Percentiles rank a stretch among this genome's conserved stretches.
phyloP scores from a whole-genome alignment of 495 filamentous ascomycete species.

The Penicillium flavigenum region DNA sequence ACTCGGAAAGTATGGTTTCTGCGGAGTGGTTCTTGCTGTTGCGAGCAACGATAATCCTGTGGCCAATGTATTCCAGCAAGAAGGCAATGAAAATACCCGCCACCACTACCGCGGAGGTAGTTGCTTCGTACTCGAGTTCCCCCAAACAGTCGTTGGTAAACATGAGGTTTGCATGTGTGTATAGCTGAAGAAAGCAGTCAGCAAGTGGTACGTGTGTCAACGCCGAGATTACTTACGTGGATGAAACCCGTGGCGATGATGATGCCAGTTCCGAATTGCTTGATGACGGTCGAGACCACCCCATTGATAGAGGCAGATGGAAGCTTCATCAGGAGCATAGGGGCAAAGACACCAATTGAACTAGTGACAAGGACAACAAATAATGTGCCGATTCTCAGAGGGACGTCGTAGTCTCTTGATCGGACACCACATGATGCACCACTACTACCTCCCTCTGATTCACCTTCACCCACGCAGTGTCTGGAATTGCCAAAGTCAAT shows the following conservation, averaged over 20 bases:
- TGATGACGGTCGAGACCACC: conserved; percentile 47
- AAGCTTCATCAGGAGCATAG: conserved; percentile 38
- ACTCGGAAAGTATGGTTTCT: not conserved
- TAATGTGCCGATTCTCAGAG: conserved; percentile 57
- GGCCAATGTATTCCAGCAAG: conserved; percentile 56
- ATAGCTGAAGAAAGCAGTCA: conserved; percentile 45
- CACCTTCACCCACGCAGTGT: conserved; percentile 49
- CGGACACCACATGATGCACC: conserved; percentile 39
- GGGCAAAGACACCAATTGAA: conserved; percentile 45
- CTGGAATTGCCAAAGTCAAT: conserved; percentile 23
- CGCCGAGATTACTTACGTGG: conserved; percentile 46
- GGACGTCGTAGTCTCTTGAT: conserved; percentile 57
- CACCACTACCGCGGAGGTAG: conserved; percentile 62
- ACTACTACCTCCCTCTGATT: conserved; percentile 28
- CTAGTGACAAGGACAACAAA: conserved; percentile 59
- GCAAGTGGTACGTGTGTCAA: not conserved
- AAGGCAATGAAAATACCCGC: conserved; percentile 64
- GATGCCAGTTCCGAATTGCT: conserved; percentile 74
- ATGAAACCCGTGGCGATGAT: conserved; percentile 71
- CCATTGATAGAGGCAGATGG: conserved; percentile 40
- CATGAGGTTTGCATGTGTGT: conserved; percentile 62
- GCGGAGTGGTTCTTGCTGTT: not conserved
- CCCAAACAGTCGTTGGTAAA: conserved; percentile 64
- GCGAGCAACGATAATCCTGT: conserved; percentile 46
- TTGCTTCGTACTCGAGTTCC: conserved; percentile 57